Evolutionary conservation across 768 basidiomycete genomes (phyloP).

Genomic region (Cystofilobasidium ferigula): DNA sequence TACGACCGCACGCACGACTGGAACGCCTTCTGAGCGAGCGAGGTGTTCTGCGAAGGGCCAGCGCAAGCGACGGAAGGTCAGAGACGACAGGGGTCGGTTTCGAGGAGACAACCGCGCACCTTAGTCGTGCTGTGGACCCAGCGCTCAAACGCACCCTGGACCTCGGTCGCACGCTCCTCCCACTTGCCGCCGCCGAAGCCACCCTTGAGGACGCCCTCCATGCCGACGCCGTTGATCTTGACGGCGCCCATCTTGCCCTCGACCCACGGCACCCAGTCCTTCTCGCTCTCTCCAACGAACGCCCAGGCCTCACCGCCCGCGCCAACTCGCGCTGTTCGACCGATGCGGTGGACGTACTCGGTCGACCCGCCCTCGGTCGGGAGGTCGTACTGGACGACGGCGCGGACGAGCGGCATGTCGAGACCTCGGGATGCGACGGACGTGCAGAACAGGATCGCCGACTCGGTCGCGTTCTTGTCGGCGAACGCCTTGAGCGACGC

Average conservation of each 20-base stretch:
- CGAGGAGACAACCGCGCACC: constrained; percentile 40
- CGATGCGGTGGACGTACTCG: constrained; percentile 94
- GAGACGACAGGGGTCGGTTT: background rate
- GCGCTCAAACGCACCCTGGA: constrained; percentile 84
- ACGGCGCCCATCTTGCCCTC: constrained; percentile 66
- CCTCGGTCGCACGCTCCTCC: constrained; percentile 84
- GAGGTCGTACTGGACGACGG: constrained; percentile 90
- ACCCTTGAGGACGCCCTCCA: constrained; percentile 59
- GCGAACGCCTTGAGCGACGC: constrained; percentile 76
- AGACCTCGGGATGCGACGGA: constrained; percentile 97
- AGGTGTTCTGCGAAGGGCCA: constrained; percentile 51
- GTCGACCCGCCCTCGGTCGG: constrained; percentile 94
- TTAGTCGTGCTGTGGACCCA: constrained; percentile 70
- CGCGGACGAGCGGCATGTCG: constrained; percentile 84
- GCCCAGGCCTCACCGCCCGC: constrained; percentile 94
- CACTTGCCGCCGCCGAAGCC: constrained; percentile 85
- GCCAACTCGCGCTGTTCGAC: constrained; percentile 91
- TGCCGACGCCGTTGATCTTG: constrained; percentile 50
- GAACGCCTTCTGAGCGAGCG: constrained; percentile 71
- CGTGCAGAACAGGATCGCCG: constrained; percentile 80
- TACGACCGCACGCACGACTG: constrained; percentile 90
- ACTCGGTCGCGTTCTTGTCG: constrained; percentile 35
- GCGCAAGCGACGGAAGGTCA: background rate
- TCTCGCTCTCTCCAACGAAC: constrained; percentile 75
- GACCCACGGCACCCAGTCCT: constrained; percentile 82